phyloP scores from a whole-genome alignment of 208 protist species.

The Angomonas desouzai region DNA sequence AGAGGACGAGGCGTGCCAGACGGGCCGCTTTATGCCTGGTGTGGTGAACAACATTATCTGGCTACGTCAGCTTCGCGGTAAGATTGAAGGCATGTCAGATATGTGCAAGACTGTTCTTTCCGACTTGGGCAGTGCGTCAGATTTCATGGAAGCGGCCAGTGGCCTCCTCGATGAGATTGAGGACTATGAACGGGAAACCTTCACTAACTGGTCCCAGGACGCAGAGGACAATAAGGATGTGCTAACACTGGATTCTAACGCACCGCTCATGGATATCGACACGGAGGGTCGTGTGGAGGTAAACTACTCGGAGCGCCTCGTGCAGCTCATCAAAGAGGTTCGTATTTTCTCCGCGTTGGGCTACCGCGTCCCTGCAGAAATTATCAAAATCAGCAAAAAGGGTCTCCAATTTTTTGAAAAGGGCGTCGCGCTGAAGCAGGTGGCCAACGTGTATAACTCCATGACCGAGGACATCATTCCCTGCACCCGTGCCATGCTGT shows the following conservation, averaged over 20 bases:
- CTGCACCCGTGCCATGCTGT: slow-evolving; percentile 84
- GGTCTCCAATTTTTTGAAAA: slow-evolving; percentile 81
- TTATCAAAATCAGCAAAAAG: slow-evolving; percentile 67
- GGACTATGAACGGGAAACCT: slow-evolving; percentile 86
- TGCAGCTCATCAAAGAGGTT: slow-evolving; percentile 88
- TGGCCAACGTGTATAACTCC: slow-evolving; percentile 92
- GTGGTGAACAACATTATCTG: slow-evolving; percentile 92
- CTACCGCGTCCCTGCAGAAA: slow-evolving; percentile 54
- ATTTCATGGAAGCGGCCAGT: slow-evolving; percentile 53
- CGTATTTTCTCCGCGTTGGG: slow-evolving; percentile 78
- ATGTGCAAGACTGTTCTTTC: slow-evolving; percentile 74
- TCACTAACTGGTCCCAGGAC: slow-evolving; percentile 73
- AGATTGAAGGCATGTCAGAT: slow-evolving; percentile 71
- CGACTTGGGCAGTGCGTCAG: slow-evolving; percentile 64
- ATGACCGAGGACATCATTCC: slow-evolving; percentile 90
- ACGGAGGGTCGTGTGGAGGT: slow-evolving; percentile 73
- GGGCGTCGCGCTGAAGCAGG: slow-evolving; percentile 87
- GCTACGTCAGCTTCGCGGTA: slow-evolving; percentile 78
- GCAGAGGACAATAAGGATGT: slow-evolving; percentile 58
- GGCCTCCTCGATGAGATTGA: slow-evolving; percentile 74
- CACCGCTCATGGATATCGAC: slow-evolving; percentile 86
- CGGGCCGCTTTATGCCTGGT: slow-evolving; percentile 86
- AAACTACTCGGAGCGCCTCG: slow-evolving; percentile 86
- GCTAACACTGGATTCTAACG: slow-evolving; percentile 77
- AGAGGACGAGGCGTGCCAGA: slow-evolving; percentile 83